These are phyloP conservation scores for Eremothecium gossypii DNA, from an alignment of 1,139 yeast species.

Conservation along the genomic window DNA sequence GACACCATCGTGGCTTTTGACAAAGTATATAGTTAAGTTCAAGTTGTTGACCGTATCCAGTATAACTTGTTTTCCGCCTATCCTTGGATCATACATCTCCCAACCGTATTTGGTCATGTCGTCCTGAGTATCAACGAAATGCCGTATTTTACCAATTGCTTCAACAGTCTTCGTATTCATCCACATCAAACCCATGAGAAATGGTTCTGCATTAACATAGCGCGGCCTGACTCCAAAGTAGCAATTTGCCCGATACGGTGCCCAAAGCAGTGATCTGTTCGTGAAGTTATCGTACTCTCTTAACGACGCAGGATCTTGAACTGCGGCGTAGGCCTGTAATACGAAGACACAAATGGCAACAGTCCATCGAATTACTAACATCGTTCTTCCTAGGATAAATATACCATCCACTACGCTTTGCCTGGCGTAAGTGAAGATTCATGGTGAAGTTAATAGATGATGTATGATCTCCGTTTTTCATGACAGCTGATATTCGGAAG, in stretches of 20 bases:
- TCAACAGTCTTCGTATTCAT: constrained; percentile 53
- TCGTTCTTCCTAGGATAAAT: too few relatives aligned
- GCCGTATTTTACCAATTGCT: constrained; percentile 60
- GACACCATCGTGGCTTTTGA: constrained; percentile 58
- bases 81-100: constrained; percentile 76
- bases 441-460: too few relatives aligned
- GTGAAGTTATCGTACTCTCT: constrained; percentile 25
- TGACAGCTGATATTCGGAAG: too few relatives aligned
- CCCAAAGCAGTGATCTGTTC: constrained; percentile 61
- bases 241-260: constrained; percentile 81
- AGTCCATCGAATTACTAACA: too few relatives aligned
- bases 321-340: too few relatives aligned
- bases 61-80: constrained; percentile 76
- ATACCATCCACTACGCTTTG: too few relatives aligned
- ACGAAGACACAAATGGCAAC: too few relatives aligned
- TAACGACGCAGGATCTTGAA: too few relatives aligned
- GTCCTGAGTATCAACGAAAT: constrained; percentile 69
- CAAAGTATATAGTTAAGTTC: constrained; percentile 60
- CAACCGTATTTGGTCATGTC: constrained; percentile 73
- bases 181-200: constrained; percentile 86
- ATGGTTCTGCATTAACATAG: constrained; percentile 49
- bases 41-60: constrained; percentile 58
- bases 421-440: too few relatives aligned
- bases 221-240: constrained; percentile 83
- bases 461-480: too few relatives aligned